A percentile compares a stretch with the other conserved stretches of the same genome.
These are phyloP conservation scores for Leishmania tarentolae DNA, from an alignment of 208 protist genomes.

Conservation along the genomic window DNA sequence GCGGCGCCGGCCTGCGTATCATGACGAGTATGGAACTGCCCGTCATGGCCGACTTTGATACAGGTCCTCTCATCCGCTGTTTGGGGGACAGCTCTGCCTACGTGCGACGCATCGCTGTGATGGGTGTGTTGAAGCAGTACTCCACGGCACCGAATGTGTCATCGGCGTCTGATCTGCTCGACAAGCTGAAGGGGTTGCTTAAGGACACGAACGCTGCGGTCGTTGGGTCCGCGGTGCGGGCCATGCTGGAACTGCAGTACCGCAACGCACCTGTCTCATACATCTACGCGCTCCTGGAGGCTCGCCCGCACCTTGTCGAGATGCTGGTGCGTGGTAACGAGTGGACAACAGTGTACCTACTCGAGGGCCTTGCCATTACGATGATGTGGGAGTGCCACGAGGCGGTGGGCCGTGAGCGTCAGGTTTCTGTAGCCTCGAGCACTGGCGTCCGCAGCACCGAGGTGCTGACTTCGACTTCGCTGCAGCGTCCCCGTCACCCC, in stretches of 20 bases:
- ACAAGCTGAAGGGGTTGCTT: constrained; percentile 91
- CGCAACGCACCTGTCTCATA: constrained; percentile 34
- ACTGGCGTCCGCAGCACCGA: not conserved
- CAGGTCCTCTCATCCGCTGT: constrained; percentile 92
- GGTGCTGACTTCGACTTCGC: not conserved
- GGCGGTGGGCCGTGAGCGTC: constrained; percentile 6
- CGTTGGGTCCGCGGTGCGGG: constrained; percentile 95
- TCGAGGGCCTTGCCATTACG: constrained; percentile 92
- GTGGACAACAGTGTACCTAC: constrained; percentile 97
- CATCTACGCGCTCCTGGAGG: constrained; percentile 49
- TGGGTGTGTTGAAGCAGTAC: constrained; percentile 98
- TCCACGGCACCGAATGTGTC: constrained; percentile 92
- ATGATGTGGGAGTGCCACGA: constrained; percentile 38
- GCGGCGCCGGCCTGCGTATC: constrained; percentile 97
- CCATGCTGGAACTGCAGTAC: constrained; percentile 78
- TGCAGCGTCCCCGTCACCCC: not conserved
- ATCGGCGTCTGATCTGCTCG: constrained; percentile 87
- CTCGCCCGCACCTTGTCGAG: constrained; percentile 87
- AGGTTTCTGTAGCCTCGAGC: not conserved
- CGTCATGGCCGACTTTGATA: constrained; percentile 97
- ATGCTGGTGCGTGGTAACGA: constrained; percentile 94
- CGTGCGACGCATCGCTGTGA: constrained; percentile 97
- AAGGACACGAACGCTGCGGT: constrained; percentile 97
- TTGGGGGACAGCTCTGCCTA: constrained; percentile 97
- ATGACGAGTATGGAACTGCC: constrained; percentile 98